Evolutionary conservation across 768 basidiomycete species (phyloP), one percentile per base, ranked within the genome.

Genomic region (Mycena olivaceomarginata): DNA sequence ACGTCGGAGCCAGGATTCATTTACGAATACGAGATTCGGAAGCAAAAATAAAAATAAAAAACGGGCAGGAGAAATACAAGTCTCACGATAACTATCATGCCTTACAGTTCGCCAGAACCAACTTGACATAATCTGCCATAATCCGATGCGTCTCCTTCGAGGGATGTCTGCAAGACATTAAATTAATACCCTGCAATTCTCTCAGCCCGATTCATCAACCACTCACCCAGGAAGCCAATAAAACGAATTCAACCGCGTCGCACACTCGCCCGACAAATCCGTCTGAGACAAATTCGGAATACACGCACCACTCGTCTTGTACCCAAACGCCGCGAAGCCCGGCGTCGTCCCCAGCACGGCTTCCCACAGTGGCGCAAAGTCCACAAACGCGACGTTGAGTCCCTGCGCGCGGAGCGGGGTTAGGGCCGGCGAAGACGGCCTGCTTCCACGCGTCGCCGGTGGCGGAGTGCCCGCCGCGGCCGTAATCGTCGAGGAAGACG

Each of bases 201-300:
- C n/a, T n/a, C n/a, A n/a, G n/a, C n/a, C 31, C 31, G 31, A 31
- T n/a, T 45, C 43, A 10, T 15, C 43, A 45, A 45, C 2, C 40
- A 82, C 88, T 64, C 72, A 91, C 91, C 88, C 87, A 51, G 83
- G 82, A 25, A 91, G 88, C 89, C 90, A 92, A 78, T 91, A 91
- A 74, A 91, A 92, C 64, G 86, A 86, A 78, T 89, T 90, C 46
- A 89, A 88, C 4, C 88, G 87, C 67, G 90, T 89, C 62, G 69
- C 41, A 70, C 89, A 90, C 73, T 77, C 70, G 2, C 79, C 84
- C 25, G 71, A 20, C 5, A 82, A 79, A 6, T 85, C 85, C 15
- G 87, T 86, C 57, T 85, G 84, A 18, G 81, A 80, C 40, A 74
- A 80, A 6, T 84, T 84, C 3, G 82, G 83, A 3, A 81, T 87